A percentile compares a stretch with the other conserved stretches of the same genome.
Evolutionary conservation across 2,329 filamentous ascomycete species (phyloP).

Genomic region (Ceratocystis eucalypticola): DNA sequence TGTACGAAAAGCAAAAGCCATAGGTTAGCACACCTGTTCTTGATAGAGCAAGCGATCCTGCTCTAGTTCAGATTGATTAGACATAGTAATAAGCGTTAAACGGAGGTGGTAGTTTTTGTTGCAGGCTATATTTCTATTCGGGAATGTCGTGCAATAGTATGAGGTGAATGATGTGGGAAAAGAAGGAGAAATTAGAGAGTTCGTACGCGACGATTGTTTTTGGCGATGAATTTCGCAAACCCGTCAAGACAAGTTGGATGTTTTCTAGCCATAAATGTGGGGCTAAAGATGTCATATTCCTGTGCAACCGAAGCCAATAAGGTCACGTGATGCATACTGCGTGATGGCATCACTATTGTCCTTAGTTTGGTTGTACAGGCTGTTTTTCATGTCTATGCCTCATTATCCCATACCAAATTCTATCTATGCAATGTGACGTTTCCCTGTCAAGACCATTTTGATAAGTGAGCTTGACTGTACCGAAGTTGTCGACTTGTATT

Average conservation of each 20-base stretch:
- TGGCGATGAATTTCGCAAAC: background rate
- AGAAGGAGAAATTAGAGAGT: background rate
- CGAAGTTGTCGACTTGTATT: too few relatives aligned
- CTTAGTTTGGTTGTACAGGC: background rate
- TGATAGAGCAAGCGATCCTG: slow-evolving; percentile 41
- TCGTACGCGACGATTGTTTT: background rate
- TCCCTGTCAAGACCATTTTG: background rate
- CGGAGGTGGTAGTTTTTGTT: background rate
- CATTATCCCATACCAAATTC: background rate
- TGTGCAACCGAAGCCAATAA: background rate
- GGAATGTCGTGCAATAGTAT: background rate
- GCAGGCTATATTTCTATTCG: background rate
- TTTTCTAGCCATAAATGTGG: background rate
- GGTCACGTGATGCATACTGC: background rate
- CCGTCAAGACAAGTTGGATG: background rate
- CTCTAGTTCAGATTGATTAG: slow-evolving; percentile 29
- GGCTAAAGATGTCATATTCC: background rate
- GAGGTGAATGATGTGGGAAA: background rate
- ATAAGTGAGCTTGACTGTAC: too few relatives aligned
- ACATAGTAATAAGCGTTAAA: slow-evolving; percentile 7
- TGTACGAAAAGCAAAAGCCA: background rate
- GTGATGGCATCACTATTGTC: background rate
- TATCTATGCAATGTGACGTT: background rate
- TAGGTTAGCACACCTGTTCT: slow-evolving; percentile 36
- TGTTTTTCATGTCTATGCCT: too few relatives aligned